phyloP scores from a whole-genome alignment of 2,329 filamentous ascomycete species.

The Geoglossum cookeanum region DNA sequence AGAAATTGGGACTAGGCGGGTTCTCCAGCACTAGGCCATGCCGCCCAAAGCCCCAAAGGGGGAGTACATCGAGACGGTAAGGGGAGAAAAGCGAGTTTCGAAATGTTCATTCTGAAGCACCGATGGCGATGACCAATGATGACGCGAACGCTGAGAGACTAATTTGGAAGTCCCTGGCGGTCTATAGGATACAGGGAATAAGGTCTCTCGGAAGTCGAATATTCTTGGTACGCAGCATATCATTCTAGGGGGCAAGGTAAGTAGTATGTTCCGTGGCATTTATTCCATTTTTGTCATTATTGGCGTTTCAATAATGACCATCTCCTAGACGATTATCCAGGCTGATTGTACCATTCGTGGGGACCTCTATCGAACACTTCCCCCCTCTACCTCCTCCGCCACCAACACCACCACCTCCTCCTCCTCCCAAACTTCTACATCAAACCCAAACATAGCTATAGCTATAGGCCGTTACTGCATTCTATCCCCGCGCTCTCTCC shows the following conservation, averaged over 20 bases:
- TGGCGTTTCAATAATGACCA: background rate
- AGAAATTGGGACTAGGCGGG: background rate
- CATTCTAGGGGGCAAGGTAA: constrained; percentile 66
- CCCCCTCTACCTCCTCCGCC: constrained; percentile 19
- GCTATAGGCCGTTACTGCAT: constrained; percentile 86
- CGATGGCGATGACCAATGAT: too few relatives aligned
- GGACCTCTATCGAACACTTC: constrained; percentile 44
- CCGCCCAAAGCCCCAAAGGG: constrained; percentile 62
- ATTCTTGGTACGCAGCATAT: constrained; percentile 96
- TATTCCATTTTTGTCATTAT: background rate
- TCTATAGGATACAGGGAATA: constrained; percentile 82
- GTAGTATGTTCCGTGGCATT: background rate
- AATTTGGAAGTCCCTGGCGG: too few relatives aligned
- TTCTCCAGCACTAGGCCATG: constrained; percentile 27
- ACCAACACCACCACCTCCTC: constrained; percentile 12
- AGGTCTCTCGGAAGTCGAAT: constrained; percentile 79
- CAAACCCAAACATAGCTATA: constrained; percentile 37
- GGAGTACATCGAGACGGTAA: constrained; percentile 92
- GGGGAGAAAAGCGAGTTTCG: constrained; percentile 11
- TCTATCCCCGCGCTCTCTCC: constrained; percentile 55
- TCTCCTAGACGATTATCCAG: constrained; percentile 63
- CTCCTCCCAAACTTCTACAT: constrained; percentile 13
- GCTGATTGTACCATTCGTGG: constrained; percentile 86
- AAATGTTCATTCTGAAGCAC: background rate
- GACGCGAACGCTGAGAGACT: too few relatives aligned